phyloP scores from a whole-genome alignment of 495 filamentous ascomycete genomes.

The Penicillium roqueforti region DNA sequence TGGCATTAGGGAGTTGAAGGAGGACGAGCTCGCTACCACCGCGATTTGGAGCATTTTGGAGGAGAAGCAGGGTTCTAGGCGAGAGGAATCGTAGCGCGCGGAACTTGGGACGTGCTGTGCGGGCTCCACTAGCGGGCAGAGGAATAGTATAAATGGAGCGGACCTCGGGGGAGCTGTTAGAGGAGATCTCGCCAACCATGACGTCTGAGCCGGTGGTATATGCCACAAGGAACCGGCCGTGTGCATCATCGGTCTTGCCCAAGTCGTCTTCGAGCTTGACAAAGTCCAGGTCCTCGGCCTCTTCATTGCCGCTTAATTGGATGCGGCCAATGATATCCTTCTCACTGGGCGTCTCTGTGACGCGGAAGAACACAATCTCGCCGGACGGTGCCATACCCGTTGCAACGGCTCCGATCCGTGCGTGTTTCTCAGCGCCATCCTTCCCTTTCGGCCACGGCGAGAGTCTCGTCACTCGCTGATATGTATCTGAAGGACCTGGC shows the following conservation, averaged over 20 bases:
- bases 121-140: constrained; percentile 44
- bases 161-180: constrained; percentile 52
- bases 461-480: constrained; percentile 73
- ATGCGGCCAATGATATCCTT: constrained; percentile 65
- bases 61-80: constrained; percentile 42
- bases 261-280: constrained; percentile 43
- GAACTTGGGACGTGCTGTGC: constrained; percentile 43
- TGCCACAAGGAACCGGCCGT: constrained; percentile 60
- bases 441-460: constrained; percentile 52
- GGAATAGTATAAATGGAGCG: constrained; percentile 58
- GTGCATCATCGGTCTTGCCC: constrained; percentile 18
- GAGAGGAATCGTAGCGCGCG: constrained; percentile 74
- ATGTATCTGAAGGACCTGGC: constrained; percentile 54
- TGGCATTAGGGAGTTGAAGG: constrained; percentile 41
- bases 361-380: constrained; percentile 77
- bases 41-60: constrained; percentile 51
- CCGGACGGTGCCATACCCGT: constrained; percentile 67
- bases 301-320: constrained; percentile 54
- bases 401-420: constrained; percentile 66
- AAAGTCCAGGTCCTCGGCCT: constrained; percentile 81
- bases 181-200: constrained; percentile 43
- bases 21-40: constrained; percentile 68
- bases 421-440: constrained; percentile 18
- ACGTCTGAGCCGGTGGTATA: constrained; percentile 82
- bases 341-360: constrained; percentile 49